Percentiles rank a stretch among this genome's conserved stretches.
phyloP scores from a whole-genome alignment of 768 basidiomycete species.

The Leccinellum luteum region DNA sequence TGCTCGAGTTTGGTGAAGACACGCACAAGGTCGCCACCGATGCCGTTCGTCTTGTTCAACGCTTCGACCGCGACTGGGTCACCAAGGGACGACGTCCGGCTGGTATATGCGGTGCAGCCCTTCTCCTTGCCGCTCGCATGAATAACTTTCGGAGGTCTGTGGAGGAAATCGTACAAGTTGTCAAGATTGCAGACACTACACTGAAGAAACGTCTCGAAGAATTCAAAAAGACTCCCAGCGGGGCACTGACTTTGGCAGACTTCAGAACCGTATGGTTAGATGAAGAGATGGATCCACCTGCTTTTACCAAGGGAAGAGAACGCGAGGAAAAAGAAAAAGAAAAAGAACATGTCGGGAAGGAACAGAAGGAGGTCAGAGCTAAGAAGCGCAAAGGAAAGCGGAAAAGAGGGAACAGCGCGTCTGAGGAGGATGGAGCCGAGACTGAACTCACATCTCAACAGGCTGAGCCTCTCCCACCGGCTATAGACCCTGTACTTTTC shows the following conservation, averaged over 20 bases:
- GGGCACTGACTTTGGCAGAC: constrained; percentile 80
- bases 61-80: constrained; percentile 98
- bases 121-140: constrained; percentile 96
- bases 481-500: constrained; percentile 58
- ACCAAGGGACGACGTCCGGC: constrained; percentile 92
- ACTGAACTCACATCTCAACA: constrained; percentile 11
- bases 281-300: constrained; percentile 89
- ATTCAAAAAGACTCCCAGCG: constrained; percentile 88
- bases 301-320: constrained; percentile 76
- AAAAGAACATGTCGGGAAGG: constrained; percentile 39
- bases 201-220: constrained; percentile 91
- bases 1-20: constrained; percentile 95
- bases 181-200: constrained; percentile 97
- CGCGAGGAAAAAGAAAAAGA: constrained; percentile 61
- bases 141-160: constrained; percentile 93
- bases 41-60: constrained; percentile 87
- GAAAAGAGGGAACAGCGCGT: constrained; percentile 38
- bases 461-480: constrained; percentile 17
- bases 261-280: constrained; percentile 90
- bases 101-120: constrained; percentile 94
- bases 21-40: constrained; percentile 90
- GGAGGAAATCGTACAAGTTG: constrained; percentile 97
- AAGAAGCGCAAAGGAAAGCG: constrained; percentile 38
- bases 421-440: constrained; percentile 32
- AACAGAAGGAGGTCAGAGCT: constrained; percentile 22